These are phyloP conservation scores for Hydrangea macrophylla DNA, from an alignment of 148 eudicot species.

Conservation along the genomic window DNA sequence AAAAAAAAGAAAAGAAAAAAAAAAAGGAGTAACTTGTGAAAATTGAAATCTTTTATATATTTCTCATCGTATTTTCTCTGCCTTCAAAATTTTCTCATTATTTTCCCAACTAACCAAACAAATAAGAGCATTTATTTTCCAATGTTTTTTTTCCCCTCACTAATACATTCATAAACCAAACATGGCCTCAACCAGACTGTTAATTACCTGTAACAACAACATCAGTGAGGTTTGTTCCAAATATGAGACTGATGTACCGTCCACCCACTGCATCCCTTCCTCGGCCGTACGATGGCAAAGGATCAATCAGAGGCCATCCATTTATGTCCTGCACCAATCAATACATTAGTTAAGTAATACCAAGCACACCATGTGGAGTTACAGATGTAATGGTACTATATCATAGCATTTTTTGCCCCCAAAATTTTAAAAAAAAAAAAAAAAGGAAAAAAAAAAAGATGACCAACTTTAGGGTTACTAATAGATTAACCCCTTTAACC, in stretches of 20 bases:
- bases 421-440: not conserved
- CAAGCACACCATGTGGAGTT: not conserved
- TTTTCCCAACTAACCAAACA: no score
- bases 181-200: not conserved
- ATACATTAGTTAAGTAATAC: not conserved
- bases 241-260: conserved; percentile 69
- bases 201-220: conserved; percentile 70
- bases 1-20: no score
- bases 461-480: no score
- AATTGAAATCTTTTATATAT: no score
- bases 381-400: not conserved
- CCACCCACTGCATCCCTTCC: conserved; percentile 80
- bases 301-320: conserved; percentile 60
- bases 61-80: no score
- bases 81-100: no score
- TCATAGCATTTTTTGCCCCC: not conserved
- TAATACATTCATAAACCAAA: no score
- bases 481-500: no score
- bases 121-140: no score
- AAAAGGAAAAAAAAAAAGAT: not conserved
- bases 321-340: conserved; percentile 40
- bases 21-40: no score
- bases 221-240: conserved; percentile 83
- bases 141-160: no score
- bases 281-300: conserved; percentile 84